These are phyloP conservation scores for Heritiera fomes DNA, from an alignment of 345 rosid genomes.

Conservation along the genomic window DNA sequence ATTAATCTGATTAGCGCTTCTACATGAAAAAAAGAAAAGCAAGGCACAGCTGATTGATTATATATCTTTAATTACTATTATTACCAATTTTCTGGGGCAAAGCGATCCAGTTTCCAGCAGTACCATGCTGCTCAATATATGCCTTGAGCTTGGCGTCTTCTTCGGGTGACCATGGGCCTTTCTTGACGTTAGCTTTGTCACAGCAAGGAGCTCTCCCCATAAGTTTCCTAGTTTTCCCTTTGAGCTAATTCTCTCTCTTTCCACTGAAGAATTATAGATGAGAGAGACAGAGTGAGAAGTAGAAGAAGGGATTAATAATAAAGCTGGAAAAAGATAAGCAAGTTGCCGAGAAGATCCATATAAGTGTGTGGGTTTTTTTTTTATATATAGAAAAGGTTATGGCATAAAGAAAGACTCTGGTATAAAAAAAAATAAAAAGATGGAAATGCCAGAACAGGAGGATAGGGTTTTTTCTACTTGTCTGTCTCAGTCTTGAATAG, in stretches of 20 bases:
- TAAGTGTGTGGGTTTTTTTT: not conserved
- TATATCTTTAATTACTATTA: too few relatives aligned
- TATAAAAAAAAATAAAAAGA: conserved; percentile 31
- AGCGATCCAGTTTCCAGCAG: conserved; percentile 80
- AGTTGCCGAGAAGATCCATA: conserved; percentile 19
- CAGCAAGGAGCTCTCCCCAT: conserved; percentile 94
- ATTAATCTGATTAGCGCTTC: not conserved
- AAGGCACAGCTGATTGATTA: not conserved
- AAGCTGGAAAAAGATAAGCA: conserved; percentile 20
- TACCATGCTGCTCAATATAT: conserved; percentile 59
- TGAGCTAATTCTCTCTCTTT: conserved; percentile 11
- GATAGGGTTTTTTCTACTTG: conserved; percentile 46
- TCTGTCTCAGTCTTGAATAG: conserved; percentile 45
- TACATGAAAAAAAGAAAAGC: not conserved
- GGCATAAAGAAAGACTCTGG: conserved; percentile 23
- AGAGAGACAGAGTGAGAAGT: conserved; percentile 26
- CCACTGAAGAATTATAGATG: conserved; percentile 28
- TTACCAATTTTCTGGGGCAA: conserved; percentile 78
- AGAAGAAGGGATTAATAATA: not conserved
- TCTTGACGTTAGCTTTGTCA: conserved; percentile 76
- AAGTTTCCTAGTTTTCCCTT: conserved; percentile 8
- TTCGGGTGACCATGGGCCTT: conserved; percentile 87
- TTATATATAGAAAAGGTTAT: conserved; percentile 19
- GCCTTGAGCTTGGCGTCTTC: conserved; percentile 76
- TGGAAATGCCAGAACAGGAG: conserved; percentile 36